Conservation (phyloP, 495 filamentous ascomycete genomes). For the Aspergillus funiculosus region DNA sequence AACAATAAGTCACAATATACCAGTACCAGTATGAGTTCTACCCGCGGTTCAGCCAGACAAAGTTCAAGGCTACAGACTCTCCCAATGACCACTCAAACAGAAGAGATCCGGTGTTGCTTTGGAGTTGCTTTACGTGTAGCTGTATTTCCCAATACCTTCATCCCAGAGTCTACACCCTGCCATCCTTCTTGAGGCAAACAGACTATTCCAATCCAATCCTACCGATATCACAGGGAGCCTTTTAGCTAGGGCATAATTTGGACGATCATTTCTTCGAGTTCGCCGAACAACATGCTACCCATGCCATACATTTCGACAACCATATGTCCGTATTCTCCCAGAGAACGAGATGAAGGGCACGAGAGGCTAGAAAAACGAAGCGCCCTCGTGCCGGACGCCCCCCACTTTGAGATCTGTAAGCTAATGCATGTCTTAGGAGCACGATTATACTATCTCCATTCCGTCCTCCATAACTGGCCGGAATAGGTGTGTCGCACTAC, state of each 20-base stretch:
- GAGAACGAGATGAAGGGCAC: no score
- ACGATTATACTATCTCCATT: constrained; percentile 35
- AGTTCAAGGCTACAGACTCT: no score
- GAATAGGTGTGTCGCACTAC: constrained; percentile 38
- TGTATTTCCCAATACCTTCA: no score
- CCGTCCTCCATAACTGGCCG: constrained; percentile 45
- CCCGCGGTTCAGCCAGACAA: no score
- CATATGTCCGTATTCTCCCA: constrained; percentile 43
- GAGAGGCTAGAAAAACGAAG: no score
- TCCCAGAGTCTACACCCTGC: constrained; percentile 18
- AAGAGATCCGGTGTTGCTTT: no score
- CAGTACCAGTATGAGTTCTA: no score
- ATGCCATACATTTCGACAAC: constrained; percentile 34
- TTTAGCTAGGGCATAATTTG: constrained; percentile 21
- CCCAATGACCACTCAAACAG: no score
- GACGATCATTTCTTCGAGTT: constrained; percentile 22
- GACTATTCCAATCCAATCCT: constrained; percentile 23
- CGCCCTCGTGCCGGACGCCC: no score
- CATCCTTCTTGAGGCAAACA: constrained; percentile 21
- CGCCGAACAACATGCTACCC: constrained; percentile 12
- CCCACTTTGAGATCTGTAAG: no score
- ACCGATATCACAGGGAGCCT: constrained; percentile 23
- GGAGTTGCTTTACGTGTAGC: no score
- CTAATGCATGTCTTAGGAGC: constrained; percentile 25
- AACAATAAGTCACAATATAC: no score